phyloP scores from a whole-genome alignment of 139 green algal species.

The Chlamydomonas schloesseri region DNA sequence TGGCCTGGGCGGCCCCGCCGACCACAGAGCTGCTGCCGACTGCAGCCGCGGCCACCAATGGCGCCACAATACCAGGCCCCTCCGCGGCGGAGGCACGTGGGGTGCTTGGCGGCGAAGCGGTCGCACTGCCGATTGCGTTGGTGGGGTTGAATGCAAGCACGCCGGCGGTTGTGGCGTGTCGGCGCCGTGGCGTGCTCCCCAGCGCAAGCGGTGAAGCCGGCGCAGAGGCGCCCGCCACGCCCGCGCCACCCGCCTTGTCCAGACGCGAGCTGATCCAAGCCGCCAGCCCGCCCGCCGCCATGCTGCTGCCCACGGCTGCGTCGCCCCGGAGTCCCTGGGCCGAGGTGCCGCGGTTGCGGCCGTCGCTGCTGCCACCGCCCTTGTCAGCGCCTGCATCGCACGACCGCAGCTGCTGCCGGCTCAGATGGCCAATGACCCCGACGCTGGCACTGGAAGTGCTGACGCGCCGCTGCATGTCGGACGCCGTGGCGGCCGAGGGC shows the following conservation, averaged over 20 bases:
- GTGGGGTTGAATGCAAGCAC: not conserved
- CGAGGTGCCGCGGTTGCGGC: no score
- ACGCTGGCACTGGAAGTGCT: no score
- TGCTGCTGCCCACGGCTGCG: not conserved
- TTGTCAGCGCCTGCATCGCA: no score
- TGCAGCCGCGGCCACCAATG: no score
- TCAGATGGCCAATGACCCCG: no score
- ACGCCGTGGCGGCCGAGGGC: no score
- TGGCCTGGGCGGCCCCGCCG: not conserved
- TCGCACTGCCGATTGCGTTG: no score
- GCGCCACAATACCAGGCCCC: no score
- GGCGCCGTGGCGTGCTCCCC: not conserved
- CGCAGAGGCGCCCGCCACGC: no score
- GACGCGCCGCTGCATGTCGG: no score
- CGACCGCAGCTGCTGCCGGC: no score
- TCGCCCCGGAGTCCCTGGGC: no score
- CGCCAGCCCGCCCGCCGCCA: conserved; percentile 9
- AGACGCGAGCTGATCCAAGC: conserved; percentile 15
- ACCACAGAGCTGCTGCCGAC: not conserved
- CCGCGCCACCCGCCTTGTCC: not conserved
- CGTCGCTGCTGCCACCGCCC: not conserved
- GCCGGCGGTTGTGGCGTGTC: not conserved
- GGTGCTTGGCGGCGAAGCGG: not conserved
- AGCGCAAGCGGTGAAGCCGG: not conserved
- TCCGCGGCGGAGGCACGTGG: not conserved